phyloP scores from a whole-genome alignment of 2,329 filamentous ascomycete genomes.

The Pyrenochaeta sp. region DNA sequence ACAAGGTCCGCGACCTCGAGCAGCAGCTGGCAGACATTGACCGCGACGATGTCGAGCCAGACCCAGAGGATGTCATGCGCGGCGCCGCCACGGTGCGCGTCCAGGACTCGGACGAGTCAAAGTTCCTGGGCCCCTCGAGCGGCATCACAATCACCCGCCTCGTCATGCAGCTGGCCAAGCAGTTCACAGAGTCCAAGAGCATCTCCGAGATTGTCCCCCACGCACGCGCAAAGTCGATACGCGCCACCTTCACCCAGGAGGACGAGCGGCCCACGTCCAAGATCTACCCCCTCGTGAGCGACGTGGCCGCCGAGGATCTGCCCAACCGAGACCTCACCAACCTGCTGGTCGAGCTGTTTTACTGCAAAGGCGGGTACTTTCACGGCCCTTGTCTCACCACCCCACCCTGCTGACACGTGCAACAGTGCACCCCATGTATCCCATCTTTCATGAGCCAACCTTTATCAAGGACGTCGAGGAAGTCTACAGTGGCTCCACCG shows the following conservation, averaged over 20 bases:
- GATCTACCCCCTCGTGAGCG: constrained; percentile 89
- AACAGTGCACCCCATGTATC: constrained; percentile 87
- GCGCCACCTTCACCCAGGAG: constrained; percentile 74
- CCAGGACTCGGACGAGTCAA: constrained; percentile 84
- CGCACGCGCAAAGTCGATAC: constrained; percentile 70
- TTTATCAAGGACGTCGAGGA: constrained; percentile 80
- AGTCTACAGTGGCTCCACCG: constrained; percentile 77
- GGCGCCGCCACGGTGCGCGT: constrained; percentile 86
- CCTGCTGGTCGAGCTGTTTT: constrained; percentile 83
- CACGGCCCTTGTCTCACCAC: not conserved
- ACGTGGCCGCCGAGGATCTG: constrained; percentile 77
- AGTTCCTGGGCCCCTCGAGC: constrained; percentile 92
- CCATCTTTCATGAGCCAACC: constrained; percentile 82
- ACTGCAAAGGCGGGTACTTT: constrained; percentile 72
- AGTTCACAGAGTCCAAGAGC: constrained; percentile 87
- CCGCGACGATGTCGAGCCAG: constrained; percentile 73
- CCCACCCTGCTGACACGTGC: constrained; percentile 18
- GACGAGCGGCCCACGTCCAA: constrained; percentile 74
- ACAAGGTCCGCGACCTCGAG: constrained; percentile 83
- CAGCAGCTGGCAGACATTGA: constrained; percentile 81
- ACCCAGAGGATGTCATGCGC: constrained; percentile 84
- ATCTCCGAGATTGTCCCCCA: constrained; percentile 93
- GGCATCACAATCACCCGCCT: constrained; percentile 94
- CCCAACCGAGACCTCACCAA: constrained; percentile 79
- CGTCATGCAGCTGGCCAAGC: constrained; percentile 95